These are phyloP conservation scores for Globisporangium splendens DNA, from an alignment of 352 stramenopile species.

Conservation along the genomic window DNA sequence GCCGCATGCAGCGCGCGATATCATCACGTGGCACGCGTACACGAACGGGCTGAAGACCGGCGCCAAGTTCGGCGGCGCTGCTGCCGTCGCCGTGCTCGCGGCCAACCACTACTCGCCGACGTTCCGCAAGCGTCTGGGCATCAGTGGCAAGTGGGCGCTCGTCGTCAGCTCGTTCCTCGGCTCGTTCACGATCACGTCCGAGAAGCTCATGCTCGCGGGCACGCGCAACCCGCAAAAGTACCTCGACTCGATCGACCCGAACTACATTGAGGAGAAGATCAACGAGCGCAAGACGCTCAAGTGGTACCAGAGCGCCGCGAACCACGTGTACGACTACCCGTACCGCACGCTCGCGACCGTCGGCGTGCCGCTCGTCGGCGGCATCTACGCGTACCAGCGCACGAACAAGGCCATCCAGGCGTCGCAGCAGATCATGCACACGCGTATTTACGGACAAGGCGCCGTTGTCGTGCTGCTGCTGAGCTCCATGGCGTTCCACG, in stretches of 20 bases:
- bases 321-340: constrained; percentile 81
- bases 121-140: constrained; percentile 67
- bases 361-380: constrained; percentile 57
- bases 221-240: constrained; percentile 74
- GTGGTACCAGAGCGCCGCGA: constrained; percentile 57
- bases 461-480: constrained; percentile 68
- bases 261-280: constrained; percentile 34
- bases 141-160: constrained; percentile 74
- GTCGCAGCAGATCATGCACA: constrained; percentile 88
- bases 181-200: constrained; percentile 62
- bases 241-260: constrained; percentile 48
- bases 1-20: constrained; percentile 52
- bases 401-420: constrained; percentile 63
- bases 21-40: constrained; percentile 72
- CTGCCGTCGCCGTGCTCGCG: constrained; percentile 24
- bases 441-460: constrained; percentile 77
- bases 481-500: constrained; percentile 80
- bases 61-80: constrained; percentile 24
- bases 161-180: constrained; percentile 58
- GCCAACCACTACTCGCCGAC: constrained; percentile 59
- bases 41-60: constrained; percentile 49
- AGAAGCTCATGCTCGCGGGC: constrained; percentile 56
- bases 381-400: constrained; percentile 70
- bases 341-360: constrained; percentile 54
- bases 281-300: constrained; percentile 37